Percentiles rank a stretch among this genome's conserved stretches.
These are phyloP conservation scores for Sporothrix protearum DNA, from an alignment of 2,329 filamentous ascomycete species.

Conservation along the genomic window DNA sequence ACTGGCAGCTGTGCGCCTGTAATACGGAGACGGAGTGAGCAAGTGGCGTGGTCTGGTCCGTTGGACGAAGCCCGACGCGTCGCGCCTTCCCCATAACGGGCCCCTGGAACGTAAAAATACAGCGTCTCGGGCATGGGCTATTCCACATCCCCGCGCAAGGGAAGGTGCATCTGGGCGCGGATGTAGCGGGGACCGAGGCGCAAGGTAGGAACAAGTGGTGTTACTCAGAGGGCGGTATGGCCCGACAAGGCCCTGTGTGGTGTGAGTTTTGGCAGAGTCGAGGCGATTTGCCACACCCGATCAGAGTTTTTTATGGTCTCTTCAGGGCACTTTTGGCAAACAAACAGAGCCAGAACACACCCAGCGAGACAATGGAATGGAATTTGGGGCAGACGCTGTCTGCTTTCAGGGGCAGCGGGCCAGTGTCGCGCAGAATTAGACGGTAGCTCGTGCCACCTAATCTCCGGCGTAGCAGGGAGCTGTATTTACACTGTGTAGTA, in stretches of 20 bases:
- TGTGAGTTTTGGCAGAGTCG: neutral
- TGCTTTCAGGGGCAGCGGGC: neutral
- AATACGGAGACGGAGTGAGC: neutral
- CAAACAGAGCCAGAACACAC: neutral
- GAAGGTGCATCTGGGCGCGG: neutral
- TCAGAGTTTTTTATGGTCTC: neutral
- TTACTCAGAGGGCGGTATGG: slow-evolving; percentile 3
- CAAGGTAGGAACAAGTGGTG: slow-evolving; percentile 1
- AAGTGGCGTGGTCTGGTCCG: slow-evolving; percentile 9
- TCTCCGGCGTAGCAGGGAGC: neutral
- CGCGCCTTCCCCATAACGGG: neutral
- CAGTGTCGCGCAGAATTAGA: neutral
- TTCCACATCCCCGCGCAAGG: neutral
- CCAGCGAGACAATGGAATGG: neutral
- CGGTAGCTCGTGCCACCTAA: slow-evolving; percentile 16
- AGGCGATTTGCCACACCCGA: neutral
- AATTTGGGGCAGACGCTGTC: neutral
- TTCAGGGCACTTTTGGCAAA: neutral
- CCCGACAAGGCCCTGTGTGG: slow-evolving; percentile 5
- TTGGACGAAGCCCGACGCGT: slow-evolving; percentile 1
- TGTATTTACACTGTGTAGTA: neutral
- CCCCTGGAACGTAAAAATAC: neutral
- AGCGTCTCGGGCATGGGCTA: neutral
- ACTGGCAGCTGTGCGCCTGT: neutral
- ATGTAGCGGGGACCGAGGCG: slow-evolving; percentile 4